Base-by-base conservation (phyloP, 192 early-diverging fungal species). In the Jimgerdemannia flammicorona region DNA sequence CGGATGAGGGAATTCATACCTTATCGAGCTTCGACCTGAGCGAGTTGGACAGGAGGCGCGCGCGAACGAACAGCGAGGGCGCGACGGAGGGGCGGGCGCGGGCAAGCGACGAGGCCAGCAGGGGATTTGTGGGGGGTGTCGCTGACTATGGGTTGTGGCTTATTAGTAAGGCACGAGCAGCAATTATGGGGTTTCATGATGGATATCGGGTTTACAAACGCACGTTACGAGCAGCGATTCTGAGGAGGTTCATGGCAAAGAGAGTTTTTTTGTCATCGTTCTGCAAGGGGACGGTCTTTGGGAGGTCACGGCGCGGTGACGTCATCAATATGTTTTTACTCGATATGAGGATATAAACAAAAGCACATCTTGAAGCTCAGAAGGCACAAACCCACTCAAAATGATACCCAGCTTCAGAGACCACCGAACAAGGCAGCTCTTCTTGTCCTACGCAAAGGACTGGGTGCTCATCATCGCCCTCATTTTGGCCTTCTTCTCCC, bases 401-500 rank as follows among this genome's bases (percentile, higher is more conserved):
- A 29, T 29, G 29, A 0, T 29, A 29, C 29, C 29, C 29, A 29
- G 29, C 29, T 66, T 54, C 63, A 73, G 17, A 19, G 71, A 70
- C 10, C 68, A 69, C 3, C 68, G 70, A 29, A 71, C 67, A 42
- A 73, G 66, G 39, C 43, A 42, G 19, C 39, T 83, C 3, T 29
- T 75, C 3, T 44, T 83, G 39, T 77, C 78, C 43, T 83, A 83
- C 77, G 63, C 67, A 20, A 77, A 74, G 40, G 81, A 83, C 29
- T 83, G 81, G 81, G 64, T 86, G 8, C 71, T 92, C 18, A 82
- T 92, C 3, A 69, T 90, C 18, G 72, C 84, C 41, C 86, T 92
- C 83, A 80, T 88, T 0, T 77, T 78, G 0, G 73, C 83, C 42
- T 93, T 91, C 81, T 87, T 87, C 54, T 75, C 79, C 20, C 69